Conservation (phyloP, 2,329 filamentous ascomycete species). For the Beauveria sp. region DNA sequence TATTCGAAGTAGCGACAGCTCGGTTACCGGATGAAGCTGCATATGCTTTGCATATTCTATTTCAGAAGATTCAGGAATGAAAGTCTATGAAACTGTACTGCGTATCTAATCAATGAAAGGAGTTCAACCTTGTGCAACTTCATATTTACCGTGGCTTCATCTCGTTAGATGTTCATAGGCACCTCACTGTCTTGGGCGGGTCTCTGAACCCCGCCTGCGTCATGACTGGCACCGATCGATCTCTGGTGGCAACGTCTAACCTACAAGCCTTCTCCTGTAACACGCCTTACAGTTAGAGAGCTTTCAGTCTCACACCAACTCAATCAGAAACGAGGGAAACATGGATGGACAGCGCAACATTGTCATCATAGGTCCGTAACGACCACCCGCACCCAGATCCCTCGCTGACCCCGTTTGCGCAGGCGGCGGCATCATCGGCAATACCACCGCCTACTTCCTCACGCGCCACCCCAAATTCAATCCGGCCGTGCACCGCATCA, state of each 20-base stretch:
- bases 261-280: not conserved
- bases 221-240: slow-evolving; percentile 1
- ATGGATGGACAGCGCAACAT: slow-evolving; percentile 37
- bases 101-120: too few species aligned
- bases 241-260: not conserved
- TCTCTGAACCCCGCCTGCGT: slow-evolving; percentile 3
- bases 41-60: too few species aligned
- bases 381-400: not conserved
- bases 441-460: slow-evolving; percentile 83
- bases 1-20: too few species aligned
- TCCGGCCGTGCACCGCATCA: slow-evolving; percentile 66
- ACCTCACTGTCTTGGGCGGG: not conserved
- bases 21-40: too few species aligned
- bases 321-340: not conserved
- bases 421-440: slow-evolving; percentile 92
- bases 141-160: not conserved
- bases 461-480: slow-evolving; percentile 79
- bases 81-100: too few species aligned
- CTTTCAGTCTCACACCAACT: too few species aligned
- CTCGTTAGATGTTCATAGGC: not conserved
- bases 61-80: too few species aligned
- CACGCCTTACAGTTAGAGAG: not conserved
- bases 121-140: not conserved
- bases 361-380: slow-evolving; percentile 39
- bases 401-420: slow-evolving; percentile 7